Conservation (phyloP, 2,329 filamentous ascomycete genomes). For the Boeremia exigua region DNA sequence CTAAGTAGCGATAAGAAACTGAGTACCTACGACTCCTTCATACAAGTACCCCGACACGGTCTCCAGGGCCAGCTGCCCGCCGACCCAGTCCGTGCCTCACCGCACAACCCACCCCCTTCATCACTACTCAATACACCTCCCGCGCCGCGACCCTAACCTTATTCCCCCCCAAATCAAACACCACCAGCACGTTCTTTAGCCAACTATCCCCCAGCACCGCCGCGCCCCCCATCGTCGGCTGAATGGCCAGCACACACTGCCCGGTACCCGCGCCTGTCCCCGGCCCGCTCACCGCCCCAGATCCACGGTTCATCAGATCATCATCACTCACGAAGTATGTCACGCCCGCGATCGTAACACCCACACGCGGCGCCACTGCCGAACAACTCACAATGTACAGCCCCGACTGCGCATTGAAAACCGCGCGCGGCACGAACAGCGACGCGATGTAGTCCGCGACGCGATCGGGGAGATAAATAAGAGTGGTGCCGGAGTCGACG, state of each 20-base stretch:
- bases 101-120: neutral
- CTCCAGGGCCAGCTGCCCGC: too few relatives aligned
- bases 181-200: conserved; percentile 55
- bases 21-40: too few relatives aligned
- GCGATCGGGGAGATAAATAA: conserved; percentile 31
- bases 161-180: conserved; percentile 54
- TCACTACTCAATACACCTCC: conserved; percentile 11
- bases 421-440: conserved; percentile 28
- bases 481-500: conserved; percentile 34
- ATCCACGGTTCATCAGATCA: conserved; percentile 27
- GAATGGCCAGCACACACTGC: conserved; percentile 26
- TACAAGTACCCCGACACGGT: too few relatives aligned
- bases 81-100: too few relatives aligned
- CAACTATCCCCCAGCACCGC: conserved; percentile 52
- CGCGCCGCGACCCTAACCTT: conserved; percentile 50
- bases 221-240: conserved; percentile 23
- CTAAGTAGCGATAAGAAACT: too few relatives aligned
- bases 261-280: neutral
- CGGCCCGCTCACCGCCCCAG: conserved; percentile 16
- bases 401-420: conserved; percentile 8
- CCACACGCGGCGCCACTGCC: conserved; percentile 26
- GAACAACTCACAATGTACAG: conserved; percentile 25
- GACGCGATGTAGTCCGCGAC: conserved; percentile 27
- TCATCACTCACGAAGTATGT: conserved; percentile 23
- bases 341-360: conserved; percentile 22